A percentile compares a stretch with the other conserved stretches of the same genome.
Conservation (phyloP, 2,329 filamentous ascomycete species). For the Trichoderma koningiopsis region DNA sequence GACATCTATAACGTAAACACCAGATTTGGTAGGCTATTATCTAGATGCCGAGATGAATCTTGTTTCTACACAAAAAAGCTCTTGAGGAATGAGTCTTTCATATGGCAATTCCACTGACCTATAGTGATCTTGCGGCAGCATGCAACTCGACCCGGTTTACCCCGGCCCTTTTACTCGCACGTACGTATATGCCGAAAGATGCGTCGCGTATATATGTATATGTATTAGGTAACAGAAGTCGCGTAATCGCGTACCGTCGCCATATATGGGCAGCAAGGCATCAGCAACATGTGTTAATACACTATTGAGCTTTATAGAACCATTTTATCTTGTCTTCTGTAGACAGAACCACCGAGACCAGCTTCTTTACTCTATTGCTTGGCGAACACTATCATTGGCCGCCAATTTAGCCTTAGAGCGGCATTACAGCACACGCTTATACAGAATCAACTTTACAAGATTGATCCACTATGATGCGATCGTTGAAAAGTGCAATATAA, state of each 20-base stretch:
- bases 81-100: neutral
- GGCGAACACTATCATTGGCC: neutral
- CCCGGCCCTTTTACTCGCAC: neutral
- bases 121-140: neutral
- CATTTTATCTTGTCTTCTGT: neutral
- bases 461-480: slow-evolving; percentile 21
- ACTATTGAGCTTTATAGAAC: neutral
- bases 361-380: neutral
- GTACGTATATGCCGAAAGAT: neutral
- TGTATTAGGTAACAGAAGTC: neutral
- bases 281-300: neutral
- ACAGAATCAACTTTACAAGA: slow-evolving; percentile 11
- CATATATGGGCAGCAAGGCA: neutral
- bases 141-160: neutral
- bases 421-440: neutral
- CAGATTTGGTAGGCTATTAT: no score
- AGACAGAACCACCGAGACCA: neutral
- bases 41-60: no score
- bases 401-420: neutral
- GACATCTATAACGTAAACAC: no score
- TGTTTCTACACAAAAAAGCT: neutral
- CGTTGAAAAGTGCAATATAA: neutral
- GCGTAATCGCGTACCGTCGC: neutral
- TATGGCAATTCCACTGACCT: neutral
- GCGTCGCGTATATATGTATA: neutral